Evolutionary conservation across 2,329 filamentous ascomycete species (phyloP).

Genomic region (Geosmithia morbida): DNA sequence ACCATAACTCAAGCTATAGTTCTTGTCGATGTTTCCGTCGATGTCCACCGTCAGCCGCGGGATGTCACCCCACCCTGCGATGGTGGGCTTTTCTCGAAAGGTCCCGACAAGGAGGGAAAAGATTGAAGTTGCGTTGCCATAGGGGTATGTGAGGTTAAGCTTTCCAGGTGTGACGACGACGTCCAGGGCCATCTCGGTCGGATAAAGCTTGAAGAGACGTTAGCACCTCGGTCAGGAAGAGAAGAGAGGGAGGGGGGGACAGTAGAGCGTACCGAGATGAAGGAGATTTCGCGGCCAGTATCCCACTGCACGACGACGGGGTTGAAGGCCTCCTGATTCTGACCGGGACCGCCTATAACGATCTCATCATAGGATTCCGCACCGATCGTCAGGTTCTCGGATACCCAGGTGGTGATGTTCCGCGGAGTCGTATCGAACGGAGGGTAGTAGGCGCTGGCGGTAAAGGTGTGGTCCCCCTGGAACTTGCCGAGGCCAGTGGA

Average conservation of each 20-base stretch:
- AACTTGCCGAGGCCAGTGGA: conserved; percentile 28
- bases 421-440: conserved; percentile 40
- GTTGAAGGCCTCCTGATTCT: conserved; percentile 30
- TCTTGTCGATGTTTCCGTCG: conserved; percentile 25
- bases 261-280: conserved; percentile 10
- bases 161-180: conserved; percentile 22
- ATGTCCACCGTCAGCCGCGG: conserved; percentile 30
- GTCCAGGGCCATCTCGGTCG: conserved; percentile 23
- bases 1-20: conserved; percentile 25
- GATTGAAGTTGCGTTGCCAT: conserved; percentile 29
- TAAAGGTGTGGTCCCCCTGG: conserved; percentile 35
- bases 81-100: conserved; percentile 25
- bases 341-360: conserved; percentile 37
- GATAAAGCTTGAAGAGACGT: conserved; percentile 13
- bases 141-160: conserved; percentile 38
- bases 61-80: conserved; percentile 30
- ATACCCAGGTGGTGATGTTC: conserved; percentile 46
- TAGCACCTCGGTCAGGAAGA: not conserved
- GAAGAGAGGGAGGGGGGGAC: not conserved
- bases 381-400: conserved; percentile 41
- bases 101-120: conserved; percentile 37
- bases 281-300: conserved; percentile 18
- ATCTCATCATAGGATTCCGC: conserved; percentile 42
- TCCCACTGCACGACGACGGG: conserved; percentile 47
- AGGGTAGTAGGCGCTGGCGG: conserved; percentile 37